Conservation (phyloP, 371 early-diverging fungal species). For the Funneliformis caledonium region DNA sequence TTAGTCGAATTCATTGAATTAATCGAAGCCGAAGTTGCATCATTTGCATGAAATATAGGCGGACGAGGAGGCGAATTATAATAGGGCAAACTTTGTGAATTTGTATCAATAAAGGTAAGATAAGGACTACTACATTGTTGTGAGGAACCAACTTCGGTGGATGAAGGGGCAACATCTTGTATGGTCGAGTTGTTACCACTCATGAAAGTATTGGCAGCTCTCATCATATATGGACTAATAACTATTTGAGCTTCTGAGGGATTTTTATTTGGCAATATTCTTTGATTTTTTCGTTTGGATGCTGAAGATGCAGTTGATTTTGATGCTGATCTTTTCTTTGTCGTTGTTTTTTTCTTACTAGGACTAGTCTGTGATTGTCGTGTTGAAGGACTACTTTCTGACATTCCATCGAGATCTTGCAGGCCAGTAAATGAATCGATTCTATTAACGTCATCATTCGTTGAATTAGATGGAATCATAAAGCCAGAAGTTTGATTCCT, state of each 20-base stretch:
- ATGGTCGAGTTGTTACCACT: neutral
- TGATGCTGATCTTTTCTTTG: neutral
- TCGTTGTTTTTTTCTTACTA: neutral
- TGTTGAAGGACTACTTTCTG: neutral
- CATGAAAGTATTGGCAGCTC: neutral
- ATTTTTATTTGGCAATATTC: neutral
- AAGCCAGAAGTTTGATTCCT: neutral
- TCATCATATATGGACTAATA: neutral
- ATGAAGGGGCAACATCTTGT: neutral
- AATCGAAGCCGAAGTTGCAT: neutral
- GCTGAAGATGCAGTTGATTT: neutral
- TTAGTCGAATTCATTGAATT: neutral
- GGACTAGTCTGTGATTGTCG: neutral
- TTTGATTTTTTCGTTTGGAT: neutral
- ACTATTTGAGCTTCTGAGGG: neutral
- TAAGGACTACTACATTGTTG: neutral
- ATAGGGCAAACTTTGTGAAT: neutral
- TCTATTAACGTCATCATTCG: neutral
- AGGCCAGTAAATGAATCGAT: neutral
- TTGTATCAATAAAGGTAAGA: neutral
- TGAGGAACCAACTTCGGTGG: neutral
- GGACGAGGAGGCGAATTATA: neutral
- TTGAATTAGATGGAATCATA: neutral
- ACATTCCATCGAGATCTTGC: neutral
- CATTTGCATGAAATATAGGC: neutral